A percentile compares a stretch with the other conserved stretches of the same genome.
Conservation (phyloP, 2,329 filamentous ascomycete species). For the Torrubiella hemipterigena region DNA sequence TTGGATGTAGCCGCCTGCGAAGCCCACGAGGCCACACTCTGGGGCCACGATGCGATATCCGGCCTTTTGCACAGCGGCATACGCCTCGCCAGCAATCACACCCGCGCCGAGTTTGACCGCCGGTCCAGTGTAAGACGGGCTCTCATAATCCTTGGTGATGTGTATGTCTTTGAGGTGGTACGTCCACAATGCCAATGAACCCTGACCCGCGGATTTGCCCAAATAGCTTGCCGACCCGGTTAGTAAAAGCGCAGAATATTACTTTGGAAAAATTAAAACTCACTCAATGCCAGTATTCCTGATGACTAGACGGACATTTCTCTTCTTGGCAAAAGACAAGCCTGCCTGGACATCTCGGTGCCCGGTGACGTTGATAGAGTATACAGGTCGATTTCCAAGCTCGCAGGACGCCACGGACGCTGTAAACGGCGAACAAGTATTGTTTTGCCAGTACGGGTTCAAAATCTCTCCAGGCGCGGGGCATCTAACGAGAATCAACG, state of each 20-base stretch:
- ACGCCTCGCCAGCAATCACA: conserved; percentile 33
- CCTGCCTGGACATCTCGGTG: conserved; percentile 18
- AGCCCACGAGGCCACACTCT: conserved; percentile 41
- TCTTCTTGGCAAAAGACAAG: conserved; percentile 23
- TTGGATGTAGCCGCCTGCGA: conserved; percentile 47
- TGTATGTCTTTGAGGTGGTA: conserved; percentile 26
- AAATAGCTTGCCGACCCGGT: conserved; percentile 8
- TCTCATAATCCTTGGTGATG: conserved; percentile 26
- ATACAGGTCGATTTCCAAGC: conserved; percentile 29
- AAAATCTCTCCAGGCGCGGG: no score
- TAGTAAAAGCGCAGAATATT: no score
- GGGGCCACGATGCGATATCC: conserved; percentile 40
- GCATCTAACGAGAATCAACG: no score
- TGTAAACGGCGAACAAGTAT: conserved; percentile 24
- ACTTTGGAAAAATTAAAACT: no score
- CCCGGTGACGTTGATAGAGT: conserved; percentile 21
- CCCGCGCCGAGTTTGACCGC: conserved; percentile 44
- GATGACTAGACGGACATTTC: conserved; percentile 23
- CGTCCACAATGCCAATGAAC: conserved; percentile 26
- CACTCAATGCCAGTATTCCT: conserved; percentile 21
- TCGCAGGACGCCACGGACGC: conserved; percentile 24
- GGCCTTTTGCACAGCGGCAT: conserved; percentile 28
- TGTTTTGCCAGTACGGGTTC: conserved; percentile 24
- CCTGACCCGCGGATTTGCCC: conserved; percentile 24
- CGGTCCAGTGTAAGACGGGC: conserved; percentile 31